Evolutionary conservation across 176 grass and related monocot species (phyloP).

Genomic region (Oryza brachyantha): DNA sequence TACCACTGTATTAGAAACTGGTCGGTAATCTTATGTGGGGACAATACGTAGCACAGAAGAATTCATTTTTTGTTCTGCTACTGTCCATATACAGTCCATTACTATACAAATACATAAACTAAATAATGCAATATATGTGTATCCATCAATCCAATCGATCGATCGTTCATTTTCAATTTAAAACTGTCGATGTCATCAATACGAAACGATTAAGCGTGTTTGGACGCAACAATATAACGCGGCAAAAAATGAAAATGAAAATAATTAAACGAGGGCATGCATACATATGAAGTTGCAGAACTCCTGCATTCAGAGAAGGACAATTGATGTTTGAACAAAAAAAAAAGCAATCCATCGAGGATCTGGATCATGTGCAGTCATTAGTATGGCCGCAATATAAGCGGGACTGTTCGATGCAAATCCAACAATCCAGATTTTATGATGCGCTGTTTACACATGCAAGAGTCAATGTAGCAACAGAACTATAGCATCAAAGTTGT

Average conservation of each 20-base stretch:
- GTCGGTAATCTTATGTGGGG: neutral
- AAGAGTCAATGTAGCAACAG: no score
- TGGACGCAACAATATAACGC: neutral
- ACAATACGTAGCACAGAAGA: neutral
- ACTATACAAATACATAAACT: neutral
- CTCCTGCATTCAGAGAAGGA: no score
- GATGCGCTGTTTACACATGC: no score
- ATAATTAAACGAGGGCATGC: neutral
- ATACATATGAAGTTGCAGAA: neutral
- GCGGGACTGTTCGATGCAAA: no score
- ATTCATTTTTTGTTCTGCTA: neutral
- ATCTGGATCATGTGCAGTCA: no score
- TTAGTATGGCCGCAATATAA: no score
- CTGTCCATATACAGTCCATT: neutral
- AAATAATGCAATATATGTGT: neutral
- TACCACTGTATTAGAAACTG: conserved; percentile 3
- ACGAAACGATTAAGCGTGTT: neutral
- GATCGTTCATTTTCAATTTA: neutral
- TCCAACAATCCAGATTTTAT: no score
- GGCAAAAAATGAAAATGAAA: neutral
- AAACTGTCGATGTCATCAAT: neutral
- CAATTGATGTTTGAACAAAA: no score
- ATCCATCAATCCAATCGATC: conserved; percentile 8
- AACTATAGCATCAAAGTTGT: no score
- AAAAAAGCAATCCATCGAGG: no score